A percentile compares a stretch with the other conserved stretches of the same genome.
Evolutionary conservation across 805 yeast genomes (phyloP).

Genomic region (Kluyveromyces lactis): DNA sequence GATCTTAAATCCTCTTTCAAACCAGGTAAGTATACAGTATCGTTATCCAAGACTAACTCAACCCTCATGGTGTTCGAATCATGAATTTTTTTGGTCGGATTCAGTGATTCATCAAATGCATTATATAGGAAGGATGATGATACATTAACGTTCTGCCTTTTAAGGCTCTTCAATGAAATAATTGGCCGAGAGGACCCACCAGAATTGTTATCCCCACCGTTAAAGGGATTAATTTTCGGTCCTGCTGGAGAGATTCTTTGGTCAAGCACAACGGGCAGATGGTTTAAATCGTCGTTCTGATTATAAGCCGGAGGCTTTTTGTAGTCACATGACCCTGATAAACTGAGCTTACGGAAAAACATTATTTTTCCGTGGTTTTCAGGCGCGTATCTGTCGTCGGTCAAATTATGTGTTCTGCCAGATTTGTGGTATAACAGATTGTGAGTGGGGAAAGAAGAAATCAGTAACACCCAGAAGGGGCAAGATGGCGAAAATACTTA

Average conservation of each 20-base stretch:
- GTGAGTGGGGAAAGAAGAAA: no score
- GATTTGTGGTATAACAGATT: no score
- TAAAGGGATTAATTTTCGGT: background rate
- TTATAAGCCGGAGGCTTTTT: background rate
- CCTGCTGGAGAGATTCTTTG: background rate
- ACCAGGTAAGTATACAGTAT: slow-evolving; percentile 5
- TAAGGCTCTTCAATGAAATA: slow-evolving; percentile 2
- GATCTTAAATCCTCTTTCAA: slow-evolving; percentile 2
- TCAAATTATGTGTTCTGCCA: no score
- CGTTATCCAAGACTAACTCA: slow-evolving; percentile 4
- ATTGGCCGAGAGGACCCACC: background rate
- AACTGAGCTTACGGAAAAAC: background rate
- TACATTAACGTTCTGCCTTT: slow-evolving; percentile 4
- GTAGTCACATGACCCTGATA: background rate
- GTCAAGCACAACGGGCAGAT: background rate
- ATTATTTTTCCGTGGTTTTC: background rate
- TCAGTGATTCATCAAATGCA: slow-evolving; percentile 2
- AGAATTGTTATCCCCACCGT: background rate
- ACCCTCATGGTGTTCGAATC: slow-evolving; percentile 5
- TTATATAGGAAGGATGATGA: slow-evolving; percentile 7
- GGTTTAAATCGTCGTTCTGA: background rate
- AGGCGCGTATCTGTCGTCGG: no score
- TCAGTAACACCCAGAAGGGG: no score
- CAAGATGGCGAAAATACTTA: no score
- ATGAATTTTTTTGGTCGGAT: slow-evolving; percentile 1